Conservation (phyloP, 2,329 filamentous ascomycete genomes). For the Exophiala viscosa region DNA sequence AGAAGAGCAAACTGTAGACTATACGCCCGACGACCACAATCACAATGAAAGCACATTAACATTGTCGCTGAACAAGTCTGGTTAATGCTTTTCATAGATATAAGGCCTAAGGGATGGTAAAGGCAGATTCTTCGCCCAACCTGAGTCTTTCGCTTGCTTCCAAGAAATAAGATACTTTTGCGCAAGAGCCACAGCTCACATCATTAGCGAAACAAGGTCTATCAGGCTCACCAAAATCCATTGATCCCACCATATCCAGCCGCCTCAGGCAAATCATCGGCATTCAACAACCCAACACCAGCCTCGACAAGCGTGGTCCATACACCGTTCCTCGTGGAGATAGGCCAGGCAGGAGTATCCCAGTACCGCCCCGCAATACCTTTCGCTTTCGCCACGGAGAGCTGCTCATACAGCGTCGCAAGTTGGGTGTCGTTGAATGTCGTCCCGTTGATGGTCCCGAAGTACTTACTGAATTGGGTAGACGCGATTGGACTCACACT, state of each 20-base stretch:
- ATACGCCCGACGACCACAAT: neutral
- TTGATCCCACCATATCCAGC: constrained; percentile 32
- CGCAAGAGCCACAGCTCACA: no score
- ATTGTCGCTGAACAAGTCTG: no score
- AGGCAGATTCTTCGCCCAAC: no score
- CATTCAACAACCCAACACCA: constrained; percentile 61
- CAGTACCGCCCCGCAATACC: constrained; percentile 62
- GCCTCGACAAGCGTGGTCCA: constrained; percentile 57
- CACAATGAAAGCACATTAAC: no score
- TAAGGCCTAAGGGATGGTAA: neutral
- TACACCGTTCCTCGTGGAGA: constrained; percentile 55
- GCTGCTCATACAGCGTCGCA: constrained; percentile 49
- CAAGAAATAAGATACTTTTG: no score
- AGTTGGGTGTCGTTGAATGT: constrained; percentile 47
- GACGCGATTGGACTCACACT: constrained; percentile 54
- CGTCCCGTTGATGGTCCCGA: constrained; percentile 44
- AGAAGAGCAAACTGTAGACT: constrained; percentile 28
- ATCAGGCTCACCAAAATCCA: constrained; percentile 23
- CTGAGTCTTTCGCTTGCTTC: no score
- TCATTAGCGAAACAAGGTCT: no score
- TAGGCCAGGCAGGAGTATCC: constrained; percentile 59
- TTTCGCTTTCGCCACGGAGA: constrained; percentile 51
- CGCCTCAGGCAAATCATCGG: constrained; percentile 58
- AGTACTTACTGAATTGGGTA: constrained; percentile 46
- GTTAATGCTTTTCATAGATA: neutral